A percentile compares a stretch with the other conserved stretches of the same genome.
These are phyloP conservation scores for Curvularia hawaiiensis DNA, from an alignment of 2,329 filamentous ascomycete genomes.

Conservation along the genomic window DNA sequence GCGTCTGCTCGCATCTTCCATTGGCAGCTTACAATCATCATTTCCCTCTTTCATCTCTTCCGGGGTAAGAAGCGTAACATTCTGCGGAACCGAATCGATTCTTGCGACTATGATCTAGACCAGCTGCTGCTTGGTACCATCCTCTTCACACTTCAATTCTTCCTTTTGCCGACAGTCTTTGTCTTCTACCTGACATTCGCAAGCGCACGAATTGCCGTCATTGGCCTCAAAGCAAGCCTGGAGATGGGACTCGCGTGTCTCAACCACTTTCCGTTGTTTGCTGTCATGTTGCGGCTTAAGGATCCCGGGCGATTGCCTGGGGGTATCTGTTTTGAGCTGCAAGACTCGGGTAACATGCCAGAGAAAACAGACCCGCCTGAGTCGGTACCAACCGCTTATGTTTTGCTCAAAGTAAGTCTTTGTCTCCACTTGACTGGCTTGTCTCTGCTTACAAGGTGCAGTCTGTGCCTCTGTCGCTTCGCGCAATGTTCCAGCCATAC, in stretches of 20 bases:
- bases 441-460: conserved; percentile 6
- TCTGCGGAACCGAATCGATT: conserved; percentile 95
- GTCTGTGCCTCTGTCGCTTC: conserved; percentile 85
- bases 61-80: conserved; percentile 98
- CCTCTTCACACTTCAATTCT: conserved; percentile 92
- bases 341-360: conserved; percentile 63
- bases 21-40: conserved; percentile 96
- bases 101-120: conserved; percentile 97
- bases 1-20: conserved; percentile 96
- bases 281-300: conserved; percentile 93
- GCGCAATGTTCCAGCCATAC: conserved; percentile 97
- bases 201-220: conserved; percentile 91
- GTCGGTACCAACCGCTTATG: conserved; percentile 73
- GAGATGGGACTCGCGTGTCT: conserved; percentile 92
- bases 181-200: conserved; percentile 99
- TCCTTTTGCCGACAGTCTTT: conserved; percentile 89
- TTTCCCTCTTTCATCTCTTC: conserved; percentile 98
- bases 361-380: conserved; percentile 44
- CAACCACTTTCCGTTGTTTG: conserved; percentile 97
- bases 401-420: conserved; percentile 74
- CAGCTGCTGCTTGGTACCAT: conserved; percentile 96
- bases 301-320: conserved; percentile 88
- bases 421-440: conserved; percentile 1
- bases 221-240: conserved; percentile 85
- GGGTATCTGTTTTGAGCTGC: conserved; percentile 88